Evolutionary conservation across 169 alveolate species (phyloP).

Genomic region (Plasmodium gonderi): DNA sequence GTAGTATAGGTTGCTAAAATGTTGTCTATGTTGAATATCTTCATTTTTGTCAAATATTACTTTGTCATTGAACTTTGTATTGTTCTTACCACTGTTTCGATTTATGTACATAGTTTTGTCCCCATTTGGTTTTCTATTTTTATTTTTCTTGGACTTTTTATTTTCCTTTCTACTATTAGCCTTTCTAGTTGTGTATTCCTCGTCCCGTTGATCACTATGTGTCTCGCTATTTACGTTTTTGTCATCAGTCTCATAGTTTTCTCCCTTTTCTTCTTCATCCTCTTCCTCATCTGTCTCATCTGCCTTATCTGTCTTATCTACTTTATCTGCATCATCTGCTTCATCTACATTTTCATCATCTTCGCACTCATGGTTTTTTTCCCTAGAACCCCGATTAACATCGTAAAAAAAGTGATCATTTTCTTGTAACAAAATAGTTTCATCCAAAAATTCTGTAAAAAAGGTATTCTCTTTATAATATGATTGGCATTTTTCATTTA

Average conservation of each 20-base stretch:
- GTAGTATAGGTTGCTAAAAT: slow-evolving; percentile 22
- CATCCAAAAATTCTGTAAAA: slow-evolving; percentile 37
- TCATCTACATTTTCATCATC: background rate
- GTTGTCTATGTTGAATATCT: slow-evolving; percentile 20
- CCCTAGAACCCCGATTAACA: background rate
- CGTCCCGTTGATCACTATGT: background rate
- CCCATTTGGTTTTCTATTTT: background rate
- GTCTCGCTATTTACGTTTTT: background rate
- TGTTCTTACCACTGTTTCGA: background rate
- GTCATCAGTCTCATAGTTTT: background rate
- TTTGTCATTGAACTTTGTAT: background rate
- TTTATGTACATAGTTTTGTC: background rate
- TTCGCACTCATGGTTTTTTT: background rate
- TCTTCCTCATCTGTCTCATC: background rate
- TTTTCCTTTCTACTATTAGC: background rate
- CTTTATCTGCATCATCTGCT: background rate
- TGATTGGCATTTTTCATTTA: slow-evolving; percentile 47
- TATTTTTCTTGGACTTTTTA: too few relatives aligned
- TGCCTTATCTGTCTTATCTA: background rate
- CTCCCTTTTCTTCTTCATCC: background rate
- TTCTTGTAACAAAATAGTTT: background rate
- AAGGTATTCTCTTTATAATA: slow-evolving; percentile 10
- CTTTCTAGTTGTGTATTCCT: background rate
- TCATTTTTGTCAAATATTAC: background rate
- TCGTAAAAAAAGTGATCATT: background rate